phyloP scores from a whole-genome alignment of 2,329 filamentous ascomycete species.

The Fusarium robinianum region DNA sequence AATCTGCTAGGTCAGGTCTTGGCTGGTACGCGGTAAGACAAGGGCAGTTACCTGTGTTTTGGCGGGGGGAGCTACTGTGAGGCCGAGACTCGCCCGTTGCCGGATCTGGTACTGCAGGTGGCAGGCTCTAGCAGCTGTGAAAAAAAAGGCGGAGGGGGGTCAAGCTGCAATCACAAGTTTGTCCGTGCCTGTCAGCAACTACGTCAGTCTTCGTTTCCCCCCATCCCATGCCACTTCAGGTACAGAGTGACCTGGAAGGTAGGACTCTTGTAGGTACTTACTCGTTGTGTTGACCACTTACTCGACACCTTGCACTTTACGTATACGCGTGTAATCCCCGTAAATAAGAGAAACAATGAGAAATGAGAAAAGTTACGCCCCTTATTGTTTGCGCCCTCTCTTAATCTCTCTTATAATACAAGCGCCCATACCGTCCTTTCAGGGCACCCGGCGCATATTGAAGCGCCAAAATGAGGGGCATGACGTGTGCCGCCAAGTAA shows the following conservation, averaged over 20 bases:
- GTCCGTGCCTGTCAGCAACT: too few species aligned
- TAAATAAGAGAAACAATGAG: neutral
- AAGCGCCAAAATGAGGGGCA: conserved; percentile 36
- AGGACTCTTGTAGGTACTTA: too few species aligned
- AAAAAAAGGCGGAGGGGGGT: too few species aligned
- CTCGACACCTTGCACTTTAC: too few species aligned
- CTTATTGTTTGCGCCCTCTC: neutral
- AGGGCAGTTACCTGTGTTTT: conserved; percentile 6
- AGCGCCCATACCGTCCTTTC: conserved; percentile 5
- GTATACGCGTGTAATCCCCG: conserved; percentile 20
- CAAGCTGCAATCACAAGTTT: too few species aligned
- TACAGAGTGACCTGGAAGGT: neutral
- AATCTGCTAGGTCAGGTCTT: conserved; percentile 2
- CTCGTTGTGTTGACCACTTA: too few species aligned
- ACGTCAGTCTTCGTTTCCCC: conserved; percentile 19
- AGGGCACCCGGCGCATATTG: conserved; percentile 20
- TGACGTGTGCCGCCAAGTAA: conserved; percentile 40
- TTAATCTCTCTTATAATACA: conserved; percentile 19
- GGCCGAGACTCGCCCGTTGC: conserved; percentile 15
- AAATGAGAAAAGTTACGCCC: conserved; percentile 3
- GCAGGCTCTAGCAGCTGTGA: neutral
- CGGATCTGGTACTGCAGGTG: neutral
- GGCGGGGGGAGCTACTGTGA: conserved; percentile 33
- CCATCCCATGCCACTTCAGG: conserved; percentile 1
- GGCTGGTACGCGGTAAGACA: conserved; percentile 3